Base-by-base conservation (phyloP, 2,329 filamentous ascomycete species). In the Colletotrichum scovillei region DNA sequence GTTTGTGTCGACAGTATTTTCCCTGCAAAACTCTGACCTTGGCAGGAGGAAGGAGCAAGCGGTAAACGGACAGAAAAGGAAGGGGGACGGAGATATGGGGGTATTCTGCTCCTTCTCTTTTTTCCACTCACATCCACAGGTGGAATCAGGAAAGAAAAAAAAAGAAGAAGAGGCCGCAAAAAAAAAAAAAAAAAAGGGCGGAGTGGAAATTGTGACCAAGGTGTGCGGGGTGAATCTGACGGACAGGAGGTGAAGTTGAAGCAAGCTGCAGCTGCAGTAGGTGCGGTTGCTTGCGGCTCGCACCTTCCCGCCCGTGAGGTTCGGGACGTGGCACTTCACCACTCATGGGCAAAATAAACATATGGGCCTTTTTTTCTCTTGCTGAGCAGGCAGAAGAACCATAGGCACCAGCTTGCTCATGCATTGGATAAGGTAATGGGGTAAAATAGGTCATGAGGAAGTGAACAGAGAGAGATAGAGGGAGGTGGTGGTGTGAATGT, bases 1-100 rank as follows among this genome's bases (percentile, higher is more conserved):
- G 59, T 57, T n/a, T 53, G 60, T 56, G 70, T 69, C 66, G 52
- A 69, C 63, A 66, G 58, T 35, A 16, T 55, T 42, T 42, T 42
- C 38, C 52, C 38, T 69, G 66, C 56, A 77, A 70, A 53, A 66
- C 57, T 63, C 53, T 60, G 57, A 64, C 63, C 57, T 52, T 57
- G 35, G 55, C 58, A 56, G 30, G 63, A 60, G 57, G n/a, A 64
- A 65, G 26, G 63, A 49, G 58, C 38, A 49, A 62, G 52, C 58
- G 52, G 42, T 66, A 49, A 63, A 52, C 11, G 19, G 28, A 38
- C 46, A 30, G 35, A 26, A 70, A 46, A 63, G 57, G 63, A 59
- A 62, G 30, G 52, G 74, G 66, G 30, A 30, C 30, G 12, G 35
- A 14, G 38, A 19, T 42, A 42, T 67, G 63, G 67, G 62, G 35